Percentiles rank a stretch among this genome's conserved stretches.
phyloP scores from a whole-genome alignment of 2,329 filamentous ascomycete genomes.

The Claviceps monticola region DNA sequence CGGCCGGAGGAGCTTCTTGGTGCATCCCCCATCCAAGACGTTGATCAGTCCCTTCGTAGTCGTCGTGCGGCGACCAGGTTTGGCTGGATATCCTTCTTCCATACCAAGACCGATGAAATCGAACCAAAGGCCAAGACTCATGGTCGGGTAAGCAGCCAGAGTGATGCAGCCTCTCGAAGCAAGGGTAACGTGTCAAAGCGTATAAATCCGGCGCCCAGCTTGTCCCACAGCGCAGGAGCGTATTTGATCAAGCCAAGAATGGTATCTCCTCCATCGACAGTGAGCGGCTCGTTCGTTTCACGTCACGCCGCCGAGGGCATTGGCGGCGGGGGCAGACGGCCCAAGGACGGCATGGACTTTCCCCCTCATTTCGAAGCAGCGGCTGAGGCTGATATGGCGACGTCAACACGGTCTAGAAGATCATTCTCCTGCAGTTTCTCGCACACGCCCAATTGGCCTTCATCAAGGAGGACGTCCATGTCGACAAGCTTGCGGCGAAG shows the following conservation, averaged over 20 bases:
- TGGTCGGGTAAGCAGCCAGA: slow-evolving; percentile 10
- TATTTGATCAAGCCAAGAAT: slow-evolving; percentile 25
- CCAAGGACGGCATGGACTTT: slow-evolving; percentile 10
- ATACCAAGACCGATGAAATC: slow-evolving; percentile 23
- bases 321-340: slow-evolving; percentile 5
- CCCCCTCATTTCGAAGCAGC: slow-evolving; percentile 13
- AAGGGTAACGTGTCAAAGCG: slow-evolving; percentile 14
- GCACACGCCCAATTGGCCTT: slow-evolving; percentile 22
- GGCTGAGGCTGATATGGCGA: slow-evolving; percentile 21
- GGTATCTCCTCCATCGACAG: slow-evolving; percentile 16
- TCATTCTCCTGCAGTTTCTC: slow-evolving; percentile 48
- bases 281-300: slow-evolving; percentile 11
- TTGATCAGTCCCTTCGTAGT: slow-evolving; percentile 6
- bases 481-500: slow-evolving; percentile 41
- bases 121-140: slow-evolving; percentile 10
- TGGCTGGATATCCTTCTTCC: slow-evolving; percentile 45
- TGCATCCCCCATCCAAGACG: slow-evolving; percentile 13
- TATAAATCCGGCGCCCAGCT: slow-evolving; percentile 12
- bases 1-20: slow-evolving; percentile 17
- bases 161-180: slow-evolving; percentile 14
- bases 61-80: slow-evolving; percentile 2
- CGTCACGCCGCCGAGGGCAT: slow-evolving; percentile 13
- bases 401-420: slow-evolving; percentile 28
- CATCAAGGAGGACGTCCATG: slow-evolving; percentile 36
- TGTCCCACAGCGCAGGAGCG: slow-evolving; percentile 11